phyloP scores from a whole-genome alignment of 306 rosid genomes.

The Fagus sylvatica region DNA sequence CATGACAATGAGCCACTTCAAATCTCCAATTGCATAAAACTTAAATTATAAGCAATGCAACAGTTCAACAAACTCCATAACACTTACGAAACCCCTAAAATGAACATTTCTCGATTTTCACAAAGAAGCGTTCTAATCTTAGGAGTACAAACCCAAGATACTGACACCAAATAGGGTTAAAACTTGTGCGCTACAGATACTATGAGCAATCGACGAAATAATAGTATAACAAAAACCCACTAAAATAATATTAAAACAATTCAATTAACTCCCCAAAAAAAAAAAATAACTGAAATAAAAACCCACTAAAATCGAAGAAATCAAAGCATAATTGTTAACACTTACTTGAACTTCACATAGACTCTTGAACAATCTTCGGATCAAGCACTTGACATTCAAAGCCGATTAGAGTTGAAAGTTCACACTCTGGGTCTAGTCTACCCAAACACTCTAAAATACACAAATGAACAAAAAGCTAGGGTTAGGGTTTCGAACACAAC shows the following conservation, averaged over 20 bases:
- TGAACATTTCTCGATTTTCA: not conserved
- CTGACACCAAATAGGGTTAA: not conserved
- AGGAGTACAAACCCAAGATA: not conserved
- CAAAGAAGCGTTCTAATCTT: too few species aligned
- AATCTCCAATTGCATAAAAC: not conserved
- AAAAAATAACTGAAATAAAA: not conserved
- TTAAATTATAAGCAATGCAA: not conserved
- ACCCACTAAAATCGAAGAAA: not conserved
- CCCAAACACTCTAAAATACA: not conserved
- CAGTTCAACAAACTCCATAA: not conserved
- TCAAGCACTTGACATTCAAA: not conserved
- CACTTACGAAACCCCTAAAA: not conserved
- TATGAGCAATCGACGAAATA: not conserved
- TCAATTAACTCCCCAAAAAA: not conserved
- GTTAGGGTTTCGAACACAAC: not conserved
- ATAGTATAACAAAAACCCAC: not conserved
- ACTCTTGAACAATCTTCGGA: not conserved
- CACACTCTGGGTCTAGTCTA: too few species aligned
- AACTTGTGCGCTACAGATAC: not conserved
- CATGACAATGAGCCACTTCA: not conserved
- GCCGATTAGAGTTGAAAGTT: slow-evolving; percentile 12
- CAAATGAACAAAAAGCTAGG: not conserved
- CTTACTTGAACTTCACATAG: not conserved
- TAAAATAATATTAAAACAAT: not conserved
- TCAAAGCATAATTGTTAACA: not conserved